Conservation (phyloP, 805 yeast genomes). For the Priceomyces melissophilus region DNA sequence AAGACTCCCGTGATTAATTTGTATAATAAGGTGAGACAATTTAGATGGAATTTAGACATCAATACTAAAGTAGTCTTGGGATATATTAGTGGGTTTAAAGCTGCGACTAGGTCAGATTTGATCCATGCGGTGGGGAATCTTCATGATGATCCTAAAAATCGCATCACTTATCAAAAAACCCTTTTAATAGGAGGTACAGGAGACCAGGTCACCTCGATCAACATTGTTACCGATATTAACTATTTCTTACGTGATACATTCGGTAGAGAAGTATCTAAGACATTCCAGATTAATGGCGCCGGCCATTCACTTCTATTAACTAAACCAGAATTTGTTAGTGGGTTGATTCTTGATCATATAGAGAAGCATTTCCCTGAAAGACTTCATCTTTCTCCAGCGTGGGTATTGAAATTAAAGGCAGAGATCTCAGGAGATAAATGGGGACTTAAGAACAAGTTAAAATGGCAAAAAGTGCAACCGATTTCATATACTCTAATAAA, state of each 20-base stretch:
- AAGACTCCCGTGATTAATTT: slow-evolving; percentile 24
- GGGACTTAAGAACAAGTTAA: slow-evolving; percentile 73
- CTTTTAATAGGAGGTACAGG: slow-evolving; percentile 57
- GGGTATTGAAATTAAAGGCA: slow-evolving; percentile 67
- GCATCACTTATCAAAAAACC: slow-evolving; percentile 37
- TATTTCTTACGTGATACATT: slow-evolving; percentile 20
- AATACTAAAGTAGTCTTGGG: slow-evolving; percentile 51
- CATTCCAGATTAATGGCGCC: slow-evolving; percentile 43
- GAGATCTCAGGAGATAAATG: slow-evolving; percentile 67
- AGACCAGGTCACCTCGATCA: slow-evolving; percentile 55
- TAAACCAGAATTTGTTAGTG: slow-evolving; percentile 62
- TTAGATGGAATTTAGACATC: slow-evolving; percentile 69
- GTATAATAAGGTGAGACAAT: slow-evolving; percentile 51
- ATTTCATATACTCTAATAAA: slow-evolving; percentile 45
- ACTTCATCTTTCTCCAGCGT: slow-evolving; percentile 58
- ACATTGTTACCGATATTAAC: slow-evolving; percentile 27
- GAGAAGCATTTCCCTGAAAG: slow-evolving; percentile 44
- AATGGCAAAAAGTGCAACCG: slow-evolving; percentile 59
- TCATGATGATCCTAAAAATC: slow-evolving; percentile 29
- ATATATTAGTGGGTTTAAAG: slow-evolving; percentile 49
- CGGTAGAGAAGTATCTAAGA: slow-evolving; percentile 26
- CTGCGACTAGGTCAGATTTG: slow-evolving; percentile 44
- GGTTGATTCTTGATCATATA: slow-evolving; percentile 56
- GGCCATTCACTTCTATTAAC: slow-evolving; percentile 67
- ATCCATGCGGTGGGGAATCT: slow-evolving; percentile 33